Conservation (phyloP, 2,329 filamentous ascomycete genomes). For the Sclerotinia minor region DNA sequence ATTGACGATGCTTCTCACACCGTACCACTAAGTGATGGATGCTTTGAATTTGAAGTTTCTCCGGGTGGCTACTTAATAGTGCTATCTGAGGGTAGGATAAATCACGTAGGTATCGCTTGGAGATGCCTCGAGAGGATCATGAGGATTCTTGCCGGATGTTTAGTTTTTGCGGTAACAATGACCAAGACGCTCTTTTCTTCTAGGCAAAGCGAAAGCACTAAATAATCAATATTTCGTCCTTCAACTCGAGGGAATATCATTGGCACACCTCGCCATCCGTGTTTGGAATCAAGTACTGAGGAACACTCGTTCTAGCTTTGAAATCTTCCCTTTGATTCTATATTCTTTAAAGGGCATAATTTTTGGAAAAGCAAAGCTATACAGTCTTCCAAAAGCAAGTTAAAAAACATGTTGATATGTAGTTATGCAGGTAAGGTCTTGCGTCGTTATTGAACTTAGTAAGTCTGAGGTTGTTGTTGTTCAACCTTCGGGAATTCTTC, state of each 20-base stretch:
- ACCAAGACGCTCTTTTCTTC: not conserved
- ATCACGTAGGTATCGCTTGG: not conserved
- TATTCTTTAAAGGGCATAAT: not conserved
- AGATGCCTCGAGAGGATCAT: not conserved
- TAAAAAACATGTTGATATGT: not conserved
- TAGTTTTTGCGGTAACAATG: not conserved
- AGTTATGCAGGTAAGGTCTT: not conserved
- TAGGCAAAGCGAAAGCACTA: not conserved
- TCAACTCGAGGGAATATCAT: not conserved
- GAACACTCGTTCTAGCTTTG: slow-evolving; percentile 8
- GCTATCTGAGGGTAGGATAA: not conserved
- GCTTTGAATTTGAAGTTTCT: not conserved
- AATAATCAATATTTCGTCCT: not conserved
- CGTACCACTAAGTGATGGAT: fast-evolving
- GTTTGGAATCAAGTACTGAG: not conserved
- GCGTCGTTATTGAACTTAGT: not conserved
- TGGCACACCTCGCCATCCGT: not conserved
- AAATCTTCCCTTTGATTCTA: not conserved
- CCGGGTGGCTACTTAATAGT: not conserved
- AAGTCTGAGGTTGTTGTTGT: slow-evolving; percentile 13
- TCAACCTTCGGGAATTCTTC: slow-evolving; percentile 13
- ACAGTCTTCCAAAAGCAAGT: not conserved
- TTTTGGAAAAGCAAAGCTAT: not conserved
- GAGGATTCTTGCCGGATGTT: not conserved
- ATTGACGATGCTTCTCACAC: not conserved